Conservation (phyloP, 495 filamentous ascomycete genomes). For the Talaromyces borbonicus region DNA sequence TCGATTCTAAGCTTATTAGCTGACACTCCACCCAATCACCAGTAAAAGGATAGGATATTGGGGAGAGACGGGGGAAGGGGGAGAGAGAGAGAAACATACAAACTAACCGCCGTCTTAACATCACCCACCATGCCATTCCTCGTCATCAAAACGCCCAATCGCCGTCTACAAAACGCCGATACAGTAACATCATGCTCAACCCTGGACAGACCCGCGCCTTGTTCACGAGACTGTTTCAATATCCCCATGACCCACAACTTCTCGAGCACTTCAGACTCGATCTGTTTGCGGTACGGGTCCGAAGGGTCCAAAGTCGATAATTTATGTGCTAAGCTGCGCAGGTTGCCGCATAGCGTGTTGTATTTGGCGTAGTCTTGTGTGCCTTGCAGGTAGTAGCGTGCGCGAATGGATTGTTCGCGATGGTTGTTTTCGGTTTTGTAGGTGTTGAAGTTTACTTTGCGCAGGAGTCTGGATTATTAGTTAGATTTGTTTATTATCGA, state of each 20-base stretch:
- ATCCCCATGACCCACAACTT: constrained; percentile 91
- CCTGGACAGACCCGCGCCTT: constrained; percentile 52
- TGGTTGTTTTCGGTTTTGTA: constrained; percentile 85
- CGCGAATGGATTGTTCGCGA: constrained; percentile 65
- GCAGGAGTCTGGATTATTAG: constrained; percentile 48
- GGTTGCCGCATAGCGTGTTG: constrained; percentile 73
- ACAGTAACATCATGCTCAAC: constrained; percentile 86
- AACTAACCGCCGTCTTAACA: constrained; percentile 52
- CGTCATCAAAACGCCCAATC: constrained; percentile 82
- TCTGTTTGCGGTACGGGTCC: constrained; percentile 64
- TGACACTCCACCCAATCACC: neutral
- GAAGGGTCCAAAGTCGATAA: constrained; percentile 68
- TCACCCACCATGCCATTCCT: constrained; percentile 81
- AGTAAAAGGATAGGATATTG: neutral
- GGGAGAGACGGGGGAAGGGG: no score
- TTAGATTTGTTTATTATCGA: constrained; percentile 9
- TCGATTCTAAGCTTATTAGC: constrained; percentile 47
- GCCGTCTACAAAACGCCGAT: constrained; percentile 65
- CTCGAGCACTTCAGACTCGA: constrained; percentile 73
- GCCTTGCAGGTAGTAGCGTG: constrained; percentile 82
- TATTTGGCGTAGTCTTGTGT: constrained; percentile 81
- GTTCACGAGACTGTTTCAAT: constrained; percentile 52
- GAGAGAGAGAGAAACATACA: constrained; percentile 4
- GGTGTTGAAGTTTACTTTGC: constrained; percentile 90
- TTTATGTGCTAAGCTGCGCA: constrained; percentile 80